Evolutionary conservation across 176 grass and related monocot species (phyloP).

Genomic region (Rhynchospora tenuis): DNA sequence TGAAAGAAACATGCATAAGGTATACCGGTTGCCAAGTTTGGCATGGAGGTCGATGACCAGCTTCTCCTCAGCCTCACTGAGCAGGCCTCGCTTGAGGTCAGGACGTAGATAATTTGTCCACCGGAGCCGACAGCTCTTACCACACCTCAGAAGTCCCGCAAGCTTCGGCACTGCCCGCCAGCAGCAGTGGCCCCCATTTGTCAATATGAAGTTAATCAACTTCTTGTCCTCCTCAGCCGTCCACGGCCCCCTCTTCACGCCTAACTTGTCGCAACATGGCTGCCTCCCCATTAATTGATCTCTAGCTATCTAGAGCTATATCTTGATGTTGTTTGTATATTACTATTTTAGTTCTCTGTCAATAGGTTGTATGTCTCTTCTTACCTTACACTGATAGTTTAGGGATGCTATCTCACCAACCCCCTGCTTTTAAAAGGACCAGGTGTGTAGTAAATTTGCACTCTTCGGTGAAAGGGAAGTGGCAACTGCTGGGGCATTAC

Average conservation of each 20-base stretch:
- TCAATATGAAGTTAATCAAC: constrained; percentile 78
- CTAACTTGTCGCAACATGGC: constrained; percentile 85
- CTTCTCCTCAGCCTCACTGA: constrained; percentile 79
- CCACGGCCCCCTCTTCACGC: constrained; percentile 83
- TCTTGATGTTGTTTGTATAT: not conserved
- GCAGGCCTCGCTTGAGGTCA: constrained; percentile 82
- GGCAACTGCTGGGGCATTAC: constrained; percentile 10
- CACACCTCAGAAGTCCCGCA: constrained; percentile 73
- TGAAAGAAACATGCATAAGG: not conserved
- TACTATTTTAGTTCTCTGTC: not conserved
- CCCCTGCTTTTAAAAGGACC: not conserved
- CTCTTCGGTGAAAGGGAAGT: constrained; percentile 18
- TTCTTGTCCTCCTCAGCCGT: constrained; percentile 85
- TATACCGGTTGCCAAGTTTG: constrained; percentile 67
- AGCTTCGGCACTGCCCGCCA: constrained; percentile 90
- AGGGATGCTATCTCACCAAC: constrained; percentile 21
- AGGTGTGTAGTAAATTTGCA: not conserved
- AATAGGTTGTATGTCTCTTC: not conserved
- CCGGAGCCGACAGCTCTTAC: constrained; percentile 90
- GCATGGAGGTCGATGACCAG: constrained; percentile 85
- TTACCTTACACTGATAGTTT: constrained; percentile 8
- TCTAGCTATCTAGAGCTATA: not conserved
- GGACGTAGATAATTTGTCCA: constrained; percentile 96
- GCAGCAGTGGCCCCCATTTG: constrained; percentile 70
- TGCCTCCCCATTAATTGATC: constrained; percentile 56